phyloP scores from a whole-genome alignment of 169 alveolate species.

The Cryptosporidium bovis region DNA sequence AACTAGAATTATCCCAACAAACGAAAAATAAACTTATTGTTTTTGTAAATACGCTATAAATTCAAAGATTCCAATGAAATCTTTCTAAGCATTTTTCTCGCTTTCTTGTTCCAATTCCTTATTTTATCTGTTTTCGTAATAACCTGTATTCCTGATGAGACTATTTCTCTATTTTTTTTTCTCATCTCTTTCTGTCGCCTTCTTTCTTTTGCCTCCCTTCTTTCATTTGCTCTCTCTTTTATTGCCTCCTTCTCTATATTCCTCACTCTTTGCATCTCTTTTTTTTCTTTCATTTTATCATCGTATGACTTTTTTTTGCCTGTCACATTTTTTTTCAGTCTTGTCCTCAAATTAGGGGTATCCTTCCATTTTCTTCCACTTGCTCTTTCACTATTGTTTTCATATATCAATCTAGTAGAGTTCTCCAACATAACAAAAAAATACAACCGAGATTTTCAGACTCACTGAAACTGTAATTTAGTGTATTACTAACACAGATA shows the following conservation, averaged over 20 bases:
- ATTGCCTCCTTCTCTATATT: constrained; percentile 28
- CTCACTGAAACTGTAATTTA: no score
- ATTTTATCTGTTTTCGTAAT: constrained; percentile 63
- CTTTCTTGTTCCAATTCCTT: constrained; percentile 65
- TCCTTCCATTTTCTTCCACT: constrained; percentile 74
- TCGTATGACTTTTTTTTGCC: constrained; percentile 35
- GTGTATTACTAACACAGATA: no score
- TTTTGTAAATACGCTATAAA: neutral
- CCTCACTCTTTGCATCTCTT: constrained; percentile 32
- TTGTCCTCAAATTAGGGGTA: constrained; percentile 36
- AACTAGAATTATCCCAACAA: no score
- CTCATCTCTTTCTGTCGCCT: constrained; percentile 21
- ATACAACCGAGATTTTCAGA: no score
- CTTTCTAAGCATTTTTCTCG: constrained; percentile 60
- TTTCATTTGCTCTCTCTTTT: constrained; percentile 14
- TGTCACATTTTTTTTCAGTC: constrained; percentile 22
- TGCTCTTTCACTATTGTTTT: constrained; percentile 30
- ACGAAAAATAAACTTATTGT: no score
- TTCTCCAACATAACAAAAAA: constrained; percentile 17
- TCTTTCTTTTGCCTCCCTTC: constrained; percentile 43
- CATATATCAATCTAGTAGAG: constrained; percentile 32
- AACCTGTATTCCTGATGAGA: constrained; percentile 65
- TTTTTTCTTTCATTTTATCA: constrained; percentile 17
- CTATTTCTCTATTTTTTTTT: constrained; percentile 22
- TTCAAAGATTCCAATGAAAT: constrained; percentile 54